These are phyloP conservation scores for Yarrowia hollandica DNA, from an alignment of 805 yeast species.

Conservation along the genomic window DNA sequence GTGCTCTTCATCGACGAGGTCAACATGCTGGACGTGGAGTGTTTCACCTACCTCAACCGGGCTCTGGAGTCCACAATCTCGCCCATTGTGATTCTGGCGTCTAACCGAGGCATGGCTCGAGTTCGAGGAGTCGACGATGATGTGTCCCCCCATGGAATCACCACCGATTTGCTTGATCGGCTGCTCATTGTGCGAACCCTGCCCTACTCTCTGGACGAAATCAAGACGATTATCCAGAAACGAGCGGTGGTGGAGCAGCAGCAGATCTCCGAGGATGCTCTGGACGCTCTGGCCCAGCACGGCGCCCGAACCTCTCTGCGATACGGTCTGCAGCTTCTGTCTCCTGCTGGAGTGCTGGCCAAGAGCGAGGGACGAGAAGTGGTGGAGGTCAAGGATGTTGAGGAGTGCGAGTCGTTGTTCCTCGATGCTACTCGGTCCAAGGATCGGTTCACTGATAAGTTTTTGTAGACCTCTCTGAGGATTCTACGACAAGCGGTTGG, in stretches of 20 bases:
- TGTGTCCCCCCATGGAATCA: slow-evolving; percentile 93
- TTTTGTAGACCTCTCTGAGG: neutral
- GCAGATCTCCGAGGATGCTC: slow-evolving; percentile 64
- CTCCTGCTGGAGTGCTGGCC: slow-evolving; percentile 87
- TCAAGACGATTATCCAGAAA: slow-evolving; percentile 75
- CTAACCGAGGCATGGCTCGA: slow-evolving; percentile 90
- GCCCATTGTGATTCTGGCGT: slow-evolving; percentile 92
- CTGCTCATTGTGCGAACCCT: slow-evolving; percentile 87
- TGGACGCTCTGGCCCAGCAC: slow-evolving; percentile 67
- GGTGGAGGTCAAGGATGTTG: slow-evolving; percentile 68
- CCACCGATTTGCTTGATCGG: slow-evolving; percentile 91
- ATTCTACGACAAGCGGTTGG: no score
- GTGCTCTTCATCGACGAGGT: slow-evolving; percentile 97
- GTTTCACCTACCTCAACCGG: slow-evolving; percentile 90
- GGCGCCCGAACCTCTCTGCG: slow-evolving; percentile 82
- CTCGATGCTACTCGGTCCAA: slow-evolving; percentile 70
- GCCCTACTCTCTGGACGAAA: slow-evolving; percentile 83
- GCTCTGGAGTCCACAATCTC: slow-evolving; percentile 91
- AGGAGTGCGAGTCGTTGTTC: slow-evolving; percentile 79
- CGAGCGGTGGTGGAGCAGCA: slow-evolving; percentile 78
- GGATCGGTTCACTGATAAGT: slow-evolving; percentile 1
- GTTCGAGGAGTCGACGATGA: slow-evolving; percentile 82
- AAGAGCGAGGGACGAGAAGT: slow-evolving; percentile 70
- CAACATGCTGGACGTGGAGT: slow-evolving; percentile 96
- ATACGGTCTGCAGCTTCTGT: slow-evolving; percentile 84